A percentile compares a stretch with the other conserved stretches of the same genome.
These are phyloP conservation scores for Flueggea neowawraea DNA, from an alignment of 441 rosid genomes.

Conservation along the genomic window DNA sequence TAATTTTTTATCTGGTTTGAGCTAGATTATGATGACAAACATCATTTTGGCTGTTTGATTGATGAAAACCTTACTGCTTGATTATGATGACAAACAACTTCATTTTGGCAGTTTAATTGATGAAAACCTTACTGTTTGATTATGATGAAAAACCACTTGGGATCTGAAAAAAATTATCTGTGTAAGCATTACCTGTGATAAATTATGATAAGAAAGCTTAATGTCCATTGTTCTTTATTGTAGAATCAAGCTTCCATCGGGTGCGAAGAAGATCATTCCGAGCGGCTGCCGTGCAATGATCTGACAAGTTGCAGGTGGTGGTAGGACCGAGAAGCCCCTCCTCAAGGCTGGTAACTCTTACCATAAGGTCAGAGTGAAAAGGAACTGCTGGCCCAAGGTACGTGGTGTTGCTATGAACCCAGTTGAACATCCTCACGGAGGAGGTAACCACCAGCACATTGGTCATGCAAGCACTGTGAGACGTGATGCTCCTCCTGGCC, in stretches of 20 bases:
- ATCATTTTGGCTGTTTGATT: no score
- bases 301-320: constrained; percentile 77
- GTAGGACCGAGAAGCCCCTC: constrained; percentile 83
- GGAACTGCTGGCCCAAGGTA: constrained; percentile 93
- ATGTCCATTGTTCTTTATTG: no score
- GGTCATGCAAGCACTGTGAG: constrained; percentile 81
- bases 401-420: constrained; percentile 96
- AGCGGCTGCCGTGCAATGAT: constrained; percentile 67
- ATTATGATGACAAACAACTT: no score
- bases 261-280: constrained; percentile 63
- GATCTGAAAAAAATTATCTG: no score
- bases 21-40: no score
- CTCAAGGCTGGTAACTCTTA: constrained; percentile 80
- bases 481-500: constrained; percentile 84
- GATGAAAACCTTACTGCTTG: no score
- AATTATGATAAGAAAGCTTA: no score
- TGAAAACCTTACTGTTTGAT: no score
- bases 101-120: no score
- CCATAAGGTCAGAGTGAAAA: constrained; percentile 81
- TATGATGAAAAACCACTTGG: no score
- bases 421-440: constrained; percentile 89
- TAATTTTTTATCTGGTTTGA: no score
- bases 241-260: constrained; percentile 57
- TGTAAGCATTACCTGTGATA: no score
- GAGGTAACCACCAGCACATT: constrained; percentile 89